A percentile compares a stretch with the other conserved stretches of the same genome.
Evolutionary conservation across 139 green algal species (phyloP).

Genomic region (Chlorella sp.): DNA sequence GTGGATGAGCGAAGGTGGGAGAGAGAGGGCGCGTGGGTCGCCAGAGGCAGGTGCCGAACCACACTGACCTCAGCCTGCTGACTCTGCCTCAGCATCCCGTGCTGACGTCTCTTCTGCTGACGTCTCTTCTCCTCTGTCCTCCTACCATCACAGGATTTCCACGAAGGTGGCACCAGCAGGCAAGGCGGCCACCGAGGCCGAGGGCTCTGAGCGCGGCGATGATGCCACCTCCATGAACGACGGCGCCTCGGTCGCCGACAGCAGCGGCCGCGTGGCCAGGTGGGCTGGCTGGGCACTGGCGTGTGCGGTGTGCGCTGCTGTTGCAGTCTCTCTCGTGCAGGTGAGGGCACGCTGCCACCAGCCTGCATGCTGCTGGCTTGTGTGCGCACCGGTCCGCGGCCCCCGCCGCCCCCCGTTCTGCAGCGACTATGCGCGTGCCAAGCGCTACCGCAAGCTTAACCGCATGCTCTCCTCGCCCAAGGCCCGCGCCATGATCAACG

Average conservation of each 20-base stretch:
- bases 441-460: conserved; percentile 17
- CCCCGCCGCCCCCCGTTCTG: no score
- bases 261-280: not conserved
- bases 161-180: not conserved
- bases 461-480: conserved; percentile 12
- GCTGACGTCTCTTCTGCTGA: no score
- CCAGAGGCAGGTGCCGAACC: no score
- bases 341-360: not conserved
- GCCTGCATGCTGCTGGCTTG: not conserved
- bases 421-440: not conserved
- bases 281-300: no score
- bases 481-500: not conserved
- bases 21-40: no score
- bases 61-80: no score
- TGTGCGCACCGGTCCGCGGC: not conserved
- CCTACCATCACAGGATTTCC: not conserved
- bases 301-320: not conserved
- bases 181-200: not conserved
- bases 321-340: not conserved
- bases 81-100: no score
- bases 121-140: not conserved
- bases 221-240: not conserved
- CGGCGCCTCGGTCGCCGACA: not conserved
- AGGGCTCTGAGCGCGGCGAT: not conserved
- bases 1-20: no score